phyloP scores from a whole-genome alignment of 352 stramenopile genomes.

The Globisporangium parvum region DNA sequence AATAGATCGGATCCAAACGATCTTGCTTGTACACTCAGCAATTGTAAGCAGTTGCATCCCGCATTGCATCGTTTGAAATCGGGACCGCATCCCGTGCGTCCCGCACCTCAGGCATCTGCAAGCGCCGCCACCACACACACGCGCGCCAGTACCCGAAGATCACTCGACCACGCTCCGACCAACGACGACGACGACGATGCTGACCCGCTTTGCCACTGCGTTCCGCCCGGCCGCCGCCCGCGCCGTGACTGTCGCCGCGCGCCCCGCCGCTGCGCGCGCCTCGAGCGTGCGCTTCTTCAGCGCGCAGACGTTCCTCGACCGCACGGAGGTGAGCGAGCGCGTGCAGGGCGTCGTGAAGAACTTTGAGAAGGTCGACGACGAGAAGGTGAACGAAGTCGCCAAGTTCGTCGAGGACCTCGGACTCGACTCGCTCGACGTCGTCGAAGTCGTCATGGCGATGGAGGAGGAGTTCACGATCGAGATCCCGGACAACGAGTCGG shows the following conservation, averaged over 20 bases:
- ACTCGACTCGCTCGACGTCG: slow-evolving; percentile 97
- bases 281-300: slow-evolving; percentile 61
- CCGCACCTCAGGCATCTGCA: too few species aligned
- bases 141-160: slow-evolving; percentile 9
- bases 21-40: too few species aligned
- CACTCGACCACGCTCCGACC: slow-evolving; percentile 7
- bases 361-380: slow-evolving; percentile 98
- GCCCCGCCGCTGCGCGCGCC: slow-evolving; percentile 21
- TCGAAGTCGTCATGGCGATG: slow-evolving; percentile 98
- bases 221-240: slow-evolving; percentile 57
- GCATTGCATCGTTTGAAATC: too few species aligned
- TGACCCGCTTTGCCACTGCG: slow-evolving; percentile 75
- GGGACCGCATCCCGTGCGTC: too few species aligned
- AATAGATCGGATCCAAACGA: too few species aligned
- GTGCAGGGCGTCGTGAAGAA: slow-evolving; percentile 98
- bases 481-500: slow-evolving; percentile 99
- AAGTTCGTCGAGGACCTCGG: slow-evolving; percentile 98
- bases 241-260: slow-evolving; percentile 29
- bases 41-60: too few species aligned
- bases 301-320: slow-evolving; percentile 85
- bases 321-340: slow-evolving; percentile 94
- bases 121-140: not conserved
- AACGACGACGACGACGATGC: slow-evolving; percentile 39
- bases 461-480: slow-evolving; percentile 99
- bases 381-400: slow-evolving; percentile 89